Evolutionary conservation across 176 grass and related monocot species (phyloP).

Genomic region (Carex myosuroides): DNA sequence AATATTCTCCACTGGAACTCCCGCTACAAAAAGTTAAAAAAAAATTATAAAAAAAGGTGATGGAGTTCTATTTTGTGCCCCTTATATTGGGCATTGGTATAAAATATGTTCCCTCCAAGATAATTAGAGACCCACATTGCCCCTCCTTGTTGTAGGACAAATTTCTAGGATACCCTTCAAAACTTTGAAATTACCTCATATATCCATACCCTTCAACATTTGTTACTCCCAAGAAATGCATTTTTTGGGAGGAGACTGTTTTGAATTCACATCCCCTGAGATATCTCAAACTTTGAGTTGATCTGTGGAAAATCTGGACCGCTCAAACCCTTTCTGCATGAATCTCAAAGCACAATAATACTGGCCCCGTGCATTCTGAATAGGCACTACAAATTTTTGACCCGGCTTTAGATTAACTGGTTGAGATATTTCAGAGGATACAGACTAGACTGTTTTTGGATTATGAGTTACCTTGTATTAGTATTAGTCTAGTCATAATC

Average conservation of each 20-base stretch:
- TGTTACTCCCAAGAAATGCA: too few relatives aligned
- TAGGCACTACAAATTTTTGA: too few relatives aligned
- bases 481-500: neutral
- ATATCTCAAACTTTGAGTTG: too few relatives aligned
- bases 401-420: too few relatives aligned
- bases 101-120: neutral
- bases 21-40: slow-evolving; percentile 38
- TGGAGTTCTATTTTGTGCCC: neutral
- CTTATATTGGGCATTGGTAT: neutral
- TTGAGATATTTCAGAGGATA: too few relatives aligned
- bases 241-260: too few relatives aligned
- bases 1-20: slow-evolving; percentile 95
- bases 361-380: too few relatives aligned
- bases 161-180: neutral
- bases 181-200: neutral
- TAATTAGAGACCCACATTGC: neutral
- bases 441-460: neutral
- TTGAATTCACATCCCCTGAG: too few relatives aligned
- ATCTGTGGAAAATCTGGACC: too few relatives aligned
- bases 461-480: neutral
- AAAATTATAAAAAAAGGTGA: neutral
- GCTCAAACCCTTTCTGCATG: too few relatives aligned
- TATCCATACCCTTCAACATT: neutral
- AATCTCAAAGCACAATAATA: too few relatives aligned
- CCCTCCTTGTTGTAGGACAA: neutral